Base-by-base conservation (phyloP, 805 yeast genomes). In the Maudiozyma turicensis region DNA sequence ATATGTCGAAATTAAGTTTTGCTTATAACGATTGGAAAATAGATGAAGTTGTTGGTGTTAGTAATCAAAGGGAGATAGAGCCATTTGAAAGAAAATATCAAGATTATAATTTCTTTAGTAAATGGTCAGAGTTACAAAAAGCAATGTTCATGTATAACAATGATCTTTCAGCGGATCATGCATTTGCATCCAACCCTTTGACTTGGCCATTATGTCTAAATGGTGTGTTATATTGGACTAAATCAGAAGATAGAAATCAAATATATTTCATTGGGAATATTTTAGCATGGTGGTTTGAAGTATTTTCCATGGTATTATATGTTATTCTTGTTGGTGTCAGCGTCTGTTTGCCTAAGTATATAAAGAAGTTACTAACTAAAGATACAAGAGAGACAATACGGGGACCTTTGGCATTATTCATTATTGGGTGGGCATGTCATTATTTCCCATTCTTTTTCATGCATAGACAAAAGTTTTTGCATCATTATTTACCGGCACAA, bases 201-300 rank as follows among this genome's bases (percentile, higher is more conserved):
- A 71, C 82, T 8, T 93, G 99, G 99, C 99, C 99, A 13, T 73
- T 86, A 52, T 77, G 93, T 49, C 66, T 84, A 48, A 78, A 85
- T 11, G 99, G 99, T 57, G 97, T 93, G 37, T 88, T 97, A 1
- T 93, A 91, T 75, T 93, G 98, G 97, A 89, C 95, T 42, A 80
- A 85, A 52, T 70, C 69, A 44, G 73, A 74, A 46, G 81, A 75
- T 7, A 76, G 75, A 53, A 72, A 74, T 57, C 99, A 93, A 69
- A 88, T 93, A 46, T 93, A 82, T 69, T 86, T 91, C 68, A 75
- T 85, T 49, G 99, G 98, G 51, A 93, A 93, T 70, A 73, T 86
- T 49, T 71, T 86, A 54, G 98, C 96, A 6, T 90, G 91, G 85
- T 86, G 95, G 90, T 60, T 86, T 49, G 86, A 87, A 66, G 80